Evolutionary conservation across 2,329 filamentous ascomycete genomes (phyloP).

Genomic region (Fusarium pininemorale): DNA sequence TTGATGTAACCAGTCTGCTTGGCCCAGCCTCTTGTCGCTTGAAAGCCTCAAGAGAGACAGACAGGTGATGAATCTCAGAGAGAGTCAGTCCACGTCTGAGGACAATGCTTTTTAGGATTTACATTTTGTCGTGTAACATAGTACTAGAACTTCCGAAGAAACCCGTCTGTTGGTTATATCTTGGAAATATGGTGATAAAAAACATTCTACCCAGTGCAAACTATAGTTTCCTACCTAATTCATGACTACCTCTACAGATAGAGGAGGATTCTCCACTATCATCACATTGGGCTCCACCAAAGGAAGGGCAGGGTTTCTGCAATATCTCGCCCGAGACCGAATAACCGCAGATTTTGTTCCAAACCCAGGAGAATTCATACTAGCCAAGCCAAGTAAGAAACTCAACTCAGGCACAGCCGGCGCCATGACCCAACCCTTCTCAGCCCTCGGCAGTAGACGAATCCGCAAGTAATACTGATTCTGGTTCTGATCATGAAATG

Average conservation of each 20-base stretch:
- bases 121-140: rapidly evolving
- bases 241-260: background rate
- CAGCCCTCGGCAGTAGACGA: background rate
- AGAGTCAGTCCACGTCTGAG: background rate
- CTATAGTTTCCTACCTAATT: background rate
- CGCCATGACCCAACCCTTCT: background rate
- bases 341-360: background rate
- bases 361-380: background rate
- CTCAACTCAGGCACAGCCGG: background rate
- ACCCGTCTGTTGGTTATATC: background rate
- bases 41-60: background rate
- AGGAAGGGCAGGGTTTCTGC: background rate
- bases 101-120: background rate
- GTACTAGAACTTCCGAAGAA: too few species aligned
- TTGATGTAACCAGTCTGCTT: too few species aligned
- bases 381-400: background rate
- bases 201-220: background rate
- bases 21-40: background rate
- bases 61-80: rapidly evolving
- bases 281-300: background rate
- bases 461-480: background rate
- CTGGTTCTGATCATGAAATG: background rate
- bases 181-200: background rate
- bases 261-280: background rate
- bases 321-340: background rate